phyloP scores from a whole-genome alignment of 2,329 filamentous ascomycete species.

The Cercospora citrullina region DNA sequence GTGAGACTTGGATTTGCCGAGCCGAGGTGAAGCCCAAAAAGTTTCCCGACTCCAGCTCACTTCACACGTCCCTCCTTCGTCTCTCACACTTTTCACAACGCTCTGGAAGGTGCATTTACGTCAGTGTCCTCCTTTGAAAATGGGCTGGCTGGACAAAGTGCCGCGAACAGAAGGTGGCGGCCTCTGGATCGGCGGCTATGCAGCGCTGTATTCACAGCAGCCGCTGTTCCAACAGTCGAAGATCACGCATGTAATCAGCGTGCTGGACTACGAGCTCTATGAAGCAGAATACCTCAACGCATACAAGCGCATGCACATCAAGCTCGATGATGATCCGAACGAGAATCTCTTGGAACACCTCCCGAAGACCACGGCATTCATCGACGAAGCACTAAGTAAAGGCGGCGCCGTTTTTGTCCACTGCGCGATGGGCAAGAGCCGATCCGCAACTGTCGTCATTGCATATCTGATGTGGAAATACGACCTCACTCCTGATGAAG shows the following conservation, averaged over 20 bases:
- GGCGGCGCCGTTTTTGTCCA: conserved; percentile 65
- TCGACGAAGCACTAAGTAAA: conserved; percentile 68
- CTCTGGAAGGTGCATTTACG: background rate
- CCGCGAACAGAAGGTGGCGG: conserved; percentile 37
- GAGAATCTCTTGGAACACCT: conserved; percentile 82
- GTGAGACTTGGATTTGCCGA: background rate
- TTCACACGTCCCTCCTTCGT: background rate
- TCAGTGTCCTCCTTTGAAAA: conserved; percentile 8
- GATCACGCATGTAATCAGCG: conserved; percentile 75
- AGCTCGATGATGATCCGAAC: conserved; percentile 86
- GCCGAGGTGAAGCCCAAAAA: conserved; percentile 8
- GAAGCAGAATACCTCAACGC: conserved; percentile 56
- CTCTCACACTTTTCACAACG: background rate
- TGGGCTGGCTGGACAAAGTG: conserved; percentile 46
- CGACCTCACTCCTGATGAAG: conserved; percentile 57
- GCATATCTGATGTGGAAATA: conserved; percentile 73
- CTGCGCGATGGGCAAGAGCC: conserved; percentile 92
- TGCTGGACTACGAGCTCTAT: conserved; percentile 56
- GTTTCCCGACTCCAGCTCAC: conserved; percentile 4
- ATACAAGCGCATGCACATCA: conserved; percentile 68
- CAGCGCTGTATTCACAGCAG: conserved; percentile 43
- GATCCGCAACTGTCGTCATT: conserved; percentile 78
- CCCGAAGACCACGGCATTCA: conserved; percentile 69
- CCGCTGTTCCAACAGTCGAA: conserved; percentile 67
- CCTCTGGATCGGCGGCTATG: conserved; percentile 45